Evolutionary conservation across 192 early-diverging fungal genomes (phyloP).

Genomic region (Gigaspora rosea): DNA sequence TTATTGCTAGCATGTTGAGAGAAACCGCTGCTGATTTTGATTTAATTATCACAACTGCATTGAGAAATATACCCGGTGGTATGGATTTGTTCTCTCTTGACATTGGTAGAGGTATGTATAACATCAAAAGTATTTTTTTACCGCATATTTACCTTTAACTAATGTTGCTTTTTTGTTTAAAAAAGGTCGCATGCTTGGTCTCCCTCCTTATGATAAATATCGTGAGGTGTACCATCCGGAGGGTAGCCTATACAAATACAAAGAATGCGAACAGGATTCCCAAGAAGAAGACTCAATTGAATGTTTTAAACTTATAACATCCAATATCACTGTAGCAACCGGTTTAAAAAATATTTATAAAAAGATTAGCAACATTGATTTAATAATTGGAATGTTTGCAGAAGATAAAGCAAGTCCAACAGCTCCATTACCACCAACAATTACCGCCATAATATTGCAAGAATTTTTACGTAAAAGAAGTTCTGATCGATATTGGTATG

Average conservation of each 20-base stretch:
- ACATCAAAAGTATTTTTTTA: neutral
- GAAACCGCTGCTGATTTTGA: conserved; percentile 4
- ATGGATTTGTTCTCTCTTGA: conserved; percentile 9
- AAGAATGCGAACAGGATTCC: neutral
- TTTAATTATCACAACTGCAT: conserved; percentile 1
- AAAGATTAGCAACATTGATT: neutral
- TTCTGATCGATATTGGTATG: conserved; percentile 16
- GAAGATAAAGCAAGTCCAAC: neutral
- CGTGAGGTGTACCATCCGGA: neutral
- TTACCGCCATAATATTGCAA: neutral
- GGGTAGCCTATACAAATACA: neutral
- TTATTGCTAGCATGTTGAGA: conserved; percentile 15
- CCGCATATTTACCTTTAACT: neutral
- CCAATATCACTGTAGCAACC: neutral
- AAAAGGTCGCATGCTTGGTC: neutral
- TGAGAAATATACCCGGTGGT: conserved; percentile 1
- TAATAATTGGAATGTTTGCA: conserved; percentile 14
- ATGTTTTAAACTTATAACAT: conserved; percentile 4
- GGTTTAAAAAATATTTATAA: neutral
- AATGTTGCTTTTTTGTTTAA: neutral
- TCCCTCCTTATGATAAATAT: neutral
- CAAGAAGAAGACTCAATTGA: conserved; percentile 1
- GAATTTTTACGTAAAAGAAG: conserved; percentile 3
- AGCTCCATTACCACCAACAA: conserved; percentile 10
- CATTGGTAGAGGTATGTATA: neutral